Percentiles rank a stretch among this genome's conserved stretches.
Evolutionary conservation across 129 eudicot genomes (phyloP).

Genomic region (Logfia minima): DNA sequence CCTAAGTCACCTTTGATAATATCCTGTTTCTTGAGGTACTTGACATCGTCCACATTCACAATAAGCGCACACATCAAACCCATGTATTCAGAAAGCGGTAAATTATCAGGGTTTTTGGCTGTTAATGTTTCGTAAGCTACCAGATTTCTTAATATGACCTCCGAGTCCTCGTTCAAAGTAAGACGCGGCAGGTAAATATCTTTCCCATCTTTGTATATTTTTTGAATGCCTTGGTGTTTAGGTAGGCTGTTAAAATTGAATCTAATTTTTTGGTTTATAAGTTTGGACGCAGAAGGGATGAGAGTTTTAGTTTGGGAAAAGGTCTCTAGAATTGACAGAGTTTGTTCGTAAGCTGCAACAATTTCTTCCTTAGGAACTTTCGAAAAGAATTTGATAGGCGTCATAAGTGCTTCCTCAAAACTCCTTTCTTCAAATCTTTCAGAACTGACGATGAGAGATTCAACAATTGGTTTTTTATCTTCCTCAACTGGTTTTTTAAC

Average conservation of each 20-base stretch:
- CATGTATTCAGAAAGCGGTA: slow-evolving; percentile 29
- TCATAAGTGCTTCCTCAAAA: rapidly evolving
- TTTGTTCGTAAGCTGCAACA: slow-evolving; percentile 16
- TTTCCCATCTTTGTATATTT: background rate
- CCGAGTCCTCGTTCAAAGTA: slow-evolving; percentile 31
- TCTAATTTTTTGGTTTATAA: slow-evolving; percentile 15
- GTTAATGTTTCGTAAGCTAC: slow-evolving; percentile 39
- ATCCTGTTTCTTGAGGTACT: slow-evolving; percentile 4
- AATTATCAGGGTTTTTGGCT: background rate
- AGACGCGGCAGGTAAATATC: slow-evolving; percentile 34
- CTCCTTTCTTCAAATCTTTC: no score
- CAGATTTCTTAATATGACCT: slow-evolving; percentile 47
- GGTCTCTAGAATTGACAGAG: background rate
- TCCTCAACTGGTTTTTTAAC: background rate
- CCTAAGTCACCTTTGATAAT: slow-evolving; percentile 27
- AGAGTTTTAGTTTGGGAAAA: slow-evolving; percentile 21
- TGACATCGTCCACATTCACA: slow-evolving; percentile 36
- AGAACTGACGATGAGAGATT: no score
- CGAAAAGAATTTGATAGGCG: background rate
- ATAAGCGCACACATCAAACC: slow-evolving; percentile 53
- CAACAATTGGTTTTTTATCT: no score
- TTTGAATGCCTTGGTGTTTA: slow-evolving; percentile 9
- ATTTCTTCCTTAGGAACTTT: background rate
- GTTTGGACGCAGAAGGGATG: slow-evolving; percentile 38
- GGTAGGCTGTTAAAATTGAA: background rate